Evolutionary conservation across 2,329 filamentous ascomycete species (phyloP).

Genomic region (Alternaria viburni): DNA sequence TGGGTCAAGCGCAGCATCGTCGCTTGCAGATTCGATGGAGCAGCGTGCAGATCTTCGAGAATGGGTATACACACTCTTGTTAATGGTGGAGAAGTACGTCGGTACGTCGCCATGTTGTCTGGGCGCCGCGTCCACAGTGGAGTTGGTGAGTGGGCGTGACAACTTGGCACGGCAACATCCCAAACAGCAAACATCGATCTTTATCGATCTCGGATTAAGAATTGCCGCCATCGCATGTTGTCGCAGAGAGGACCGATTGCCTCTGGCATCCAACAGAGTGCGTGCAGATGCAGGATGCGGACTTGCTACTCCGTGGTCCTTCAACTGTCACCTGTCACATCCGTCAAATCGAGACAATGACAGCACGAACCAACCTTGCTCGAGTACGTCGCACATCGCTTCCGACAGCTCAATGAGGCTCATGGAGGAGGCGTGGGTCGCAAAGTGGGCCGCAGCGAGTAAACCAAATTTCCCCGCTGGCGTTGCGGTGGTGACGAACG

Average conservation of each 20-base stretch:
- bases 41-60: neutral
- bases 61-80: neutral
- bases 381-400: neutral
- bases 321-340: constrained; percentile 27
- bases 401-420: constrained; percentile 3
- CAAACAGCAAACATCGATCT: constrained; percentile 1
- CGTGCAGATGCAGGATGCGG: constrained; percentile 10
- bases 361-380: constrained; percentile 4
- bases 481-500: constrained; percentile 12
- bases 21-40: neutral
- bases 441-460: constrained; percentile 9
- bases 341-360: constrained; percentile 14
- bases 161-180: neutral
- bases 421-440: constrained; percentile 8
- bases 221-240: constrained; percentile 6
- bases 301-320: constrained; percentile 3
- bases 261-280: constrained; percentile 1
- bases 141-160: neutral
- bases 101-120: neutral
- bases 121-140: neutral
- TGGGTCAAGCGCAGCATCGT: constrained; percentile 9
- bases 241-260: constrained; percentile 1
- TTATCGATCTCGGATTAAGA: neutral
- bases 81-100: neutral
- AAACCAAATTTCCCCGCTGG: constrained; percentile 17